Conservation (phyloP, 2,329 filamentous ascomycete genomes). For the Graphiopsis chlorocephala region DNA sequence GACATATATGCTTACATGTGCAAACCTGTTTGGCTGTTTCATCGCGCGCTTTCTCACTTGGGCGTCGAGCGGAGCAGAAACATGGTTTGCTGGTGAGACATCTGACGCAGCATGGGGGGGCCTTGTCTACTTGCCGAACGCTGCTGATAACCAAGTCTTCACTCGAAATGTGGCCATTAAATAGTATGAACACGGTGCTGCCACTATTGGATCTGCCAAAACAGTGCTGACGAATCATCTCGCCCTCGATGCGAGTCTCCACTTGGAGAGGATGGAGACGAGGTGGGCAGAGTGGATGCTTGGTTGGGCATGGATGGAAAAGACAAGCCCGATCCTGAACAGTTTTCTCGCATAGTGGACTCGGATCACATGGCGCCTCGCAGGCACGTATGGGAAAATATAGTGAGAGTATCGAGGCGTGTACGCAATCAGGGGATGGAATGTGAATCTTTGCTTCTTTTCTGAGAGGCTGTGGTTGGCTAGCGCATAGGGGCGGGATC, state of each 20-base stretch:
- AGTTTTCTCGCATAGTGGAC: neutral
- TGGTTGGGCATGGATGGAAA: neutral
- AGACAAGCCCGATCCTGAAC: neutral
- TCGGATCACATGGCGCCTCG: neutral
- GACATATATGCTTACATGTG: neutral
- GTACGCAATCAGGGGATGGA: conserved; percentile 15
- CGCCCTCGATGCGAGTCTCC: neutral
- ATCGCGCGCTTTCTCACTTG: neutral
- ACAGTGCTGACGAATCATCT: neutral
- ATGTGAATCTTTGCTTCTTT: conserved; percentile 4
- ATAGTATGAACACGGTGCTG: neutral
- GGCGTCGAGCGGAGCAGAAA: neutral
- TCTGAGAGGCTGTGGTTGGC: conserved; percentile 11
- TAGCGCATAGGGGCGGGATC: neutral
- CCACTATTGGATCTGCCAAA: neutral
- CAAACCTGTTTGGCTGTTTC: neutral
- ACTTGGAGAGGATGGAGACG: neutral
- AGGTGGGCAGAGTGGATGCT: neutral
- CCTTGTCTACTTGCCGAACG: neutral
- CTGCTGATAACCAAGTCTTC: neutral
- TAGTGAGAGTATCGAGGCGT: neutral
- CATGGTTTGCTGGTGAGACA: neutral
- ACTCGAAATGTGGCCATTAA: neutral
- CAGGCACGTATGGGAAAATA: neutral
- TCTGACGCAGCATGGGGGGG: neutral